phyloP scores from a whole-genome alignment of 305 asterid species.

The Fraxinus sp. region DNA sequence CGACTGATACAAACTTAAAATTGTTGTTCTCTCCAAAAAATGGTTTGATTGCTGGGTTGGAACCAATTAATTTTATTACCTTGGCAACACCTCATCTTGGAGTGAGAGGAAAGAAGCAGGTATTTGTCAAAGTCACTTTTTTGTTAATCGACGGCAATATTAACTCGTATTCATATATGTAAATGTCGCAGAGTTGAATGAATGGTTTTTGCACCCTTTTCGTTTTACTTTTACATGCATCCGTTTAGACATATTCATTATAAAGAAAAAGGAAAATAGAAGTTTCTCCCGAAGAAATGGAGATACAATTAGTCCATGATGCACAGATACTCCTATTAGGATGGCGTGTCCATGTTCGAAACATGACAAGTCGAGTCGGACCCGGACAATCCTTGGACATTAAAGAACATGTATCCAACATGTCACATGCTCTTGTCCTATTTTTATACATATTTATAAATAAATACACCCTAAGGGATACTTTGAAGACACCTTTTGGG shows the following conservation, averaged over 20 bases:
- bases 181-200: not conserved
- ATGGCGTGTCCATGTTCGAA: not conserved
- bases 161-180: not conserved
- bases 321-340: not conserved
- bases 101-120: slow-evolving; percentile 97
- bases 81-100: slow-evolving; percentile 99
- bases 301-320: not conserved
- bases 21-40: slow-evolving; percentile 32
- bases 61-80: slow-evolving; percentile 85
- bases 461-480: not conserved
- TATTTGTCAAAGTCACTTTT: slow-evolving; percentile 31
- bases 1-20: slow-evolving; percentile 31
- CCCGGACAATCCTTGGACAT: not conserved
- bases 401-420: not conserved
- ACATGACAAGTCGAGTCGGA: not conserved
- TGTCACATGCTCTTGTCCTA: not conserved
- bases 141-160: slow-evolving; percentile 6
- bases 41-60: slow-evolving; percentile 84
- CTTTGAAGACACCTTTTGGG: not conserved
- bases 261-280: not conserved
- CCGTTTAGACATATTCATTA: not conserved
- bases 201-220: not conserved
- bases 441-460: not conserved
- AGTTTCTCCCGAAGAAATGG: not conserved
- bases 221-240: not conserved